Evolutionary conservation across 805 yeast genomes (phyloP).

Genomic region (Candida chauliodis): DNA sequence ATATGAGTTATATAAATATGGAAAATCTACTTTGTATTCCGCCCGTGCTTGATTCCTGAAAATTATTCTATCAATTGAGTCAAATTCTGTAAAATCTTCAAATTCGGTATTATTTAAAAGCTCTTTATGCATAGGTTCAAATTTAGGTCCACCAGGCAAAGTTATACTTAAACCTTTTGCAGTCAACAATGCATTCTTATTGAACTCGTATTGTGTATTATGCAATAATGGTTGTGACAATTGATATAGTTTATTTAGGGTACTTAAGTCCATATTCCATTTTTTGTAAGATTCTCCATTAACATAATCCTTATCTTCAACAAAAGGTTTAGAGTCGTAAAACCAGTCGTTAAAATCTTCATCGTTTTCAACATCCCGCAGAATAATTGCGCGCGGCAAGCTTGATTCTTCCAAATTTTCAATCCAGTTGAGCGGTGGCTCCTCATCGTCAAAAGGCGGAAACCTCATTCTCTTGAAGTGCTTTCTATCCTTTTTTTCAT

Average conservation of each 20-base stretch:
- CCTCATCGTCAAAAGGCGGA: slow-evolving; percentile 98
- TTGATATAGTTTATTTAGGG: slow-evolving; percentile 63
- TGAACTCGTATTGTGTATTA: slow-evolving; percentile 69
- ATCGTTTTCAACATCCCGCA: slow-evolving; percentile 69
- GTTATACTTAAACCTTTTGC: slow-evolving; percentile 87
- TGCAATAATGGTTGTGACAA: slow-evolving; percentile 68
- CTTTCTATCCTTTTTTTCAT: slow-evolving; percentile 86
- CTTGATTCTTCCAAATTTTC: slow-evolving; percentile 74
- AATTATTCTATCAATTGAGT: slow-evolving; percentile 81
- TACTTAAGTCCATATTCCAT: slow-evolving; percentile 63
- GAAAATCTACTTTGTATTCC: slow-evolving; percentile 84
- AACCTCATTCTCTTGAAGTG: slow-evolving; percentile 90
- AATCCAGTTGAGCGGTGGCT: slow-evolving; percentile 83
- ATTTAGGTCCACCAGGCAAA: slow-evolving; percentile 94
- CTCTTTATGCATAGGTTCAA: slow-evolving; percentile 78
- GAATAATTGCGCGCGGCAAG: slow-evolving; percentile 64
- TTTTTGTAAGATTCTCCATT: slow-evolving; percentile 75
- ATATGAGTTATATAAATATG: slow-evolving; percentile 75
- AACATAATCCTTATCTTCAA: slow-evolving; percentile 50
- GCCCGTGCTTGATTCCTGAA: slow-evolving; percentile 73
- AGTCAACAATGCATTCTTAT: slow-evolving; percentile 75
- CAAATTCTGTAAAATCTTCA: slow-evolving; percentile 87
- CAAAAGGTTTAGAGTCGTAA: slow-evolving; percentile 71
- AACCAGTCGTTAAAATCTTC: slow-evolving; percentile 67
- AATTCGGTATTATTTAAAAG: slow-evolving; percentile 50